These are phyloP conservation scores for Zangia roseola DNA, from an alignment of 768 basidiomycete species.

Conservation along the genomic window DNA sequence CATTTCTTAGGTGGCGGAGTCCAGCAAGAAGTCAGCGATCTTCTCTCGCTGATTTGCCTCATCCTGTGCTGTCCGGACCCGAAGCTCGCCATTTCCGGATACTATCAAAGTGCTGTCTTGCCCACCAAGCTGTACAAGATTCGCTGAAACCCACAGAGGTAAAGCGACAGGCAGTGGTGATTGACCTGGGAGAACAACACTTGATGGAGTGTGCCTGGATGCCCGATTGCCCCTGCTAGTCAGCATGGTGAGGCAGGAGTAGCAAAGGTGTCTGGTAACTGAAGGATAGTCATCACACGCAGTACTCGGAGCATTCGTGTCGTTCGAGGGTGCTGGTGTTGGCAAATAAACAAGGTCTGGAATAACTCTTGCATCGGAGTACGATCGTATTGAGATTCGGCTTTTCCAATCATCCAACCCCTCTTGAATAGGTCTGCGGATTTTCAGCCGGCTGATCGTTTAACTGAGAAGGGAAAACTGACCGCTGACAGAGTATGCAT, in stretches of 20 bases:
- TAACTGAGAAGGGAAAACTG: neutral
- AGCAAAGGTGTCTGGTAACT: slow-evolving; percentile 50
- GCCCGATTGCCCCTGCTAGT: slow-evolving; percentile 56
- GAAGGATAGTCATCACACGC: slow-evolving; percentile 15
- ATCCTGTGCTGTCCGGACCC: slow-evolving; percentile 31
- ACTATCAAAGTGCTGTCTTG: neutral
- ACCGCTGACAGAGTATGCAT: slow-evolving; percentile 73
- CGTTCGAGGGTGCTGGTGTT: neutral
- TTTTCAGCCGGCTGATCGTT: neutral
- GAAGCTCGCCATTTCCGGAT: slow-evolving; percentile 27
- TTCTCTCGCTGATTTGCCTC: slow-evolving; percentile 37
- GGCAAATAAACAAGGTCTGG: slow-evolving; percentile 15
- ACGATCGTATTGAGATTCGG: slow-evolving; percentile 68
- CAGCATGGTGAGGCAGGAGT: slow-evolving; percentile 59
- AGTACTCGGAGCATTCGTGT: neutral
- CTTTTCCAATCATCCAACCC: slow-evolving; percentile 73
- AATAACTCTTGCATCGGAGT: slow-evolving; percentile 15
- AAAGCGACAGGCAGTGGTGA: slow-evolving; percentile 16
- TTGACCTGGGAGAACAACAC: slow-evolving; percentile 1
- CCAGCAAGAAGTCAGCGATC: slow-evolving; percentile 41
- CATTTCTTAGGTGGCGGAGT: slow-evolving; percentile 11
- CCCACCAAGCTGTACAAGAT: neutral
- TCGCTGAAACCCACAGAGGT: slow-evolving; percentile 35
- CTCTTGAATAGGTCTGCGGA: slow-evolving; percentile 56
- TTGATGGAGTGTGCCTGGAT: slow-evolving; percentile 16